Base-by-base conservation (phyloP, 106 monocot species). In the Allium fistulosum region DNA sequence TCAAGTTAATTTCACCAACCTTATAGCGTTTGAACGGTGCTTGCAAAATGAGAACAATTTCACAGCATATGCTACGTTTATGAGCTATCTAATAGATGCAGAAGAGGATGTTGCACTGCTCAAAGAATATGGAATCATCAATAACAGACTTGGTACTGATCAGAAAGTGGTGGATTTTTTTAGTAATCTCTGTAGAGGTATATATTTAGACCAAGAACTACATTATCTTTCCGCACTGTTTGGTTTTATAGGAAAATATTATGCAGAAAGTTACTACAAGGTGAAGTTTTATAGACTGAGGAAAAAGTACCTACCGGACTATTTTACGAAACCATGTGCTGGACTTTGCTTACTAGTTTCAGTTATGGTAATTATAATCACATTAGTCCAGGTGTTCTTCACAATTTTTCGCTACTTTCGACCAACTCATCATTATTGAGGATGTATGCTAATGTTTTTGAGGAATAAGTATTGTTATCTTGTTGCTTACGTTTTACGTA, bases 11-110 rank as follows among this genome's bases (percentile, higher is more conserved):
- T 63, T 81, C 51, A 51, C 27, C 4, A 88, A 83, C 61, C 64
- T 81, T 17, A 53, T 83, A 0, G 76, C 72, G 10, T 74, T 80
- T 28, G 87, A 87, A 65, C 83, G 78, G 52, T 59, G 28, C 1
- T 58, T 56, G 0, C 4, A n/a, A 0, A 16, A 17, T 0, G 75
- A 75, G 17, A 56, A 26, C n/a, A 0, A 69, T 16, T 17, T 78
- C 10, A 70, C 75, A 1, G 49, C 51, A 48, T 78, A 69, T 51
- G 65, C 53, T 4, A 53, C 16, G 10, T 27, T 82, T 58, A 58
- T 82, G 70, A 63, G 74, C 27, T 16, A 59, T 53, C 46, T 82
- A 51, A 53, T 77, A 4, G 51, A 73, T 63, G 59, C 63, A 6
- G 12, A 60, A 1, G 45, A 11, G 8, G 77, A 82, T 50, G 66